Evolutionary conservation across 495 filamentous ascomycete genomes (phyloP).

Genomic region (Penicillium paxilli): DNA sequence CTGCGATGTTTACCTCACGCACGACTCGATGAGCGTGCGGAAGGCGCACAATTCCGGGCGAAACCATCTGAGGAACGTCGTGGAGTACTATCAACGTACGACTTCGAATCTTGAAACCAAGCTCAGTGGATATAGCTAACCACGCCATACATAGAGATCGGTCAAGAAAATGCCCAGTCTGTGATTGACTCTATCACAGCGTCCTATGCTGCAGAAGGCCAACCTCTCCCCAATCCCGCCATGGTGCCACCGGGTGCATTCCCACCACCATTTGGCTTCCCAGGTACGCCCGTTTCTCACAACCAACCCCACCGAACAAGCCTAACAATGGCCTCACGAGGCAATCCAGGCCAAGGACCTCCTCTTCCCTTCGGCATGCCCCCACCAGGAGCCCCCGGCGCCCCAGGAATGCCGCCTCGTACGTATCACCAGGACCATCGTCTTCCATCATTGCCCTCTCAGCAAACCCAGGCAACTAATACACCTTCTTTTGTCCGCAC

Average conservation of each 20-base stretch:
- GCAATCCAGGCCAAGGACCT: slow-evolving; percentile 50
- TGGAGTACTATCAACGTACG: slow-evolving; percentile 97
- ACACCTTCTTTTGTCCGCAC: slow-evolving; percentile 7
- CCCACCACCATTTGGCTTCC: slow-evolving; percentile 57
- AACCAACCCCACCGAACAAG: not conserved
- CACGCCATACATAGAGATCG: slow-evolving; percentile 67
- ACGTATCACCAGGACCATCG: slow-evolving; percentile 21
- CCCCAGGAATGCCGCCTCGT: slow-evolving; percentile 48
- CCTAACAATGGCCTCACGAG: slow-evolving; percentile 29
- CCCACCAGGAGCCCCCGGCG: slow-evolving; percentile 42
- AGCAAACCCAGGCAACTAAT: slow-evolving; percentile 15
- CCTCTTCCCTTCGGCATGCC: slow-evolving; percentile 58
- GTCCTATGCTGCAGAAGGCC: slow-evolving; percentile 91
- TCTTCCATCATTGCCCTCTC: not conserved
- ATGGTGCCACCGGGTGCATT: slow-evolving; percentile 55
- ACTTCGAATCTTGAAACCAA: slow-evolving; percentile 8
- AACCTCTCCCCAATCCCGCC: slow-evolving; percentile 80
- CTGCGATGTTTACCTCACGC: slow-evolving; percentile 99
- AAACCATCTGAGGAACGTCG: slow-evolving; percentile 95
- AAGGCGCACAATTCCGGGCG: slow-evolving; percentile 96
- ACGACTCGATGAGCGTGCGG: slow-evolving; percentile 99
- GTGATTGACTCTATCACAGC: slow-evolving; percentile 97
- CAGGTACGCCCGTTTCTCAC: slow-evolving; percentile 39
- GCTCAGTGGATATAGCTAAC: not conserved
- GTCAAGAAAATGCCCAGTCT: slow-evolving; percentile 95